Evolutionary conservation across 1,284 basidiomycete species (phyloP), one percentile per base, ranked within the genome.

Genomic region (Boletellus deceptivus): DNA sequence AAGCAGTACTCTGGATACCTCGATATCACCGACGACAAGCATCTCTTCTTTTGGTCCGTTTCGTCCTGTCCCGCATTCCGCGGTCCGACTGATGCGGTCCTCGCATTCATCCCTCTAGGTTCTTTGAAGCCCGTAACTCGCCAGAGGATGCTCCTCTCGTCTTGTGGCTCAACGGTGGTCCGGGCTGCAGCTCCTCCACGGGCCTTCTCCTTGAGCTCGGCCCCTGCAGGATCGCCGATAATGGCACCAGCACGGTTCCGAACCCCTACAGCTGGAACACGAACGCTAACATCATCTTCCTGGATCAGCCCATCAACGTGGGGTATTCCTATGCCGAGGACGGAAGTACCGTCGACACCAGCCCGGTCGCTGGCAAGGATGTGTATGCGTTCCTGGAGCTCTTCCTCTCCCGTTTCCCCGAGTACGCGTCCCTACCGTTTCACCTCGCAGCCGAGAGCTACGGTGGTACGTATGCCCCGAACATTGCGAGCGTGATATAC

Each of bases 1-100:
- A 83, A 93, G 68, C 90, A 93, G 67, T 85, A 91, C 64, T 91
- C 90, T 43, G 92, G 92, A 10, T 97, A 95, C 70, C 78, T 98
- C 37, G 93, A 97, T 65, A 83, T 96, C 55, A 83, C 85, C 0
- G 82, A 90, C 27, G 84, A 87, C 58, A 91, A 91, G 62, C 91
- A 93, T 61, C 77, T 94, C 20, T 93, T 92, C 80, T 93, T 91
- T 73, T 91, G 89, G 89, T 86, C 37, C 49, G 79, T 68, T 42
- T 49, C 38, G 37, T 33, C 17, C 18, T 34, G 13, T 11, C 36
- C 6, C 4, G 18, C 25, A 8, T 14, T 20, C 37, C 5, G 36
- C n/a, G 31, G 35, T 16, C 25, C 0, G n/a, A 52, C 48, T 60
- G 16, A 64, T 17, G 17, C 8, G 25, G 13, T 71, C 43, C 65